A percentile compares a stretch with the other conserved stretches of the same genome.
These are phyloP conservation scores for Chaetomium cochliodes DNA, from an alignment of 495 filamentous ascomycete species.

Conservation along the genomic window DNA sequence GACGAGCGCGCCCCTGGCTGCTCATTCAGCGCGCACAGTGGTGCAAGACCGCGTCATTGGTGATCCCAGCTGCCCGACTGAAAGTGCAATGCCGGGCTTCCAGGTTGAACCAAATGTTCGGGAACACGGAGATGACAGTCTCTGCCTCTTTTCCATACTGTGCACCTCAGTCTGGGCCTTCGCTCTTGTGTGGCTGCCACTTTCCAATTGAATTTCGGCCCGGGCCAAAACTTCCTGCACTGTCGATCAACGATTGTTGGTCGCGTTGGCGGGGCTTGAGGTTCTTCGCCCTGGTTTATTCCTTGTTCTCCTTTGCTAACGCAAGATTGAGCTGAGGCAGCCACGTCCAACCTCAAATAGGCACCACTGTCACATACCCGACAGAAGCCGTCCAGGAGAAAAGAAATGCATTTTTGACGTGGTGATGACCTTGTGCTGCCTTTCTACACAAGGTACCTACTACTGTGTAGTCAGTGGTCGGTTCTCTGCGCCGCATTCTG, in stretches of 20 bases:
- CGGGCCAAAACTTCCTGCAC: not conserved
- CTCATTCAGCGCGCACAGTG: not conserved
- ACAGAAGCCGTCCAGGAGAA: not conserved
- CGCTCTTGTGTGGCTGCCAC: too few species aligned
- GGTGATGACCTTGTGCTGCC: not conserved
- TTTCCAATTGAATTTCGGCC: not conserved
- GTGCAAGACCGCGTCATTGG: not conserved
- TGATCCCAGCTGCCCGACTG: not conserved
- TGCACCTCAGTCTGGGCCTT: not conserved
- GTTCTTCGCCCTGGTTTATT: not conserved
- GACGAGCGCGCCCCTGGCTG: too few species aligned
- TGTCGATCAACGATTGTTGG: slow-evolving; percentile 6
- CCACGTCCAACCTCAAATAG: not conserved
- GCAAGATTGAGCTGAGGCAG: not conserved
- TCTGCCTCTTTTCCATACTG: not conserved
- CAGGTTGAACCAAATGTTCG: slow-evolving; percentile 6
- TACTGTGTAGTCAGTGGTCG: not conserved
- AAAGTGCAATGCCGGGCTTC: not conserved
- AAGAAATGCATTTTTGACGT: not conserved
- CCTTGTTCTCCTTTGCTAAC: not conserved
- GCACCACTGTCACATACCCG: not conserved
- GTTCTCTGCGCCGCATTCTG: not conserved
- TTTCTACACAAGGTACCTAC: not conserved
- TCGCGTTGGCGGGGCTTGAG: not conserved
- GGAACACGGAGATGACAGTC: not conserved